Evolutionary conservation across 2,329 filamentous ascomycete genomes (phyloP).

Genomic region (Esteya vermicola): DNA sequence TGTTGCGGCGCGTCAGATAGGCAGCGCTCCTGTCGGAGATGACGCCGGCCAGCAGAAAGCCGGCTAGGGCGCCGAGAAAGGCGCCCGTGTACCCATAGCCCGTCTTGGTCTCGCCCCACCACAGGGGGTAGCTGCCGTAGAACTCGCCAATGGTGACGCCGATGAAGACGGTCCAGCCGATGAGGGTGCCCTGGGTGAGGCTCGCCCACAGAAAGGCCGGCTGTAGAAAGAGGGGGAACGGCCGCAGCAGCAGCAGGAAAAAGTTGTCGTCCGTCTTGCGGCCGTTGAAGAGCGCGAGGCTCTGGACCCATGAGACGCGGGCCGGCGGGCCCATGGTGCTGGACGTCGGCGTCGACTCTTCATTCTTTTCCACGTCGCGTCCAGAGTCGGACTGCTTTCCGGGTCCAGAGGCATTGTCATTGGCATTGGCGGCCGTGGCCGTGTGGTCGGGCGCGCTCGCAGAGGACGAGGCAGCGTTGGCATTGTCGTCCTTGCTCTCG

Average conservation of each 20-base stretch:
- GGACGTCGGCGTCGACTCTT: too few relatives aligned
- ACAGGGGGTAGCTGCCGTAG: slow-evolving; percentile 67
- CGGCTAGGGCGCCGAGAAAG: slow-evolving; percentile 68
- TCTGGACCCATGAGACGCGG: slow-evolving; percentile 47
- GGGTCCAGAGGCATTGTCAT: too few relatives aligned
- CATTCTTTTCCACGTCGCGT: slow-evolving; percentile 8
- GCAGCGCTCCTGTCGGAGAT: slow-evolving; percentile 61
- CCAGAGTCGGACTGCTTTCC: too few relatives aligned
- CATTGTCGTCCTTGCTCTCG: too few relatives aligned
- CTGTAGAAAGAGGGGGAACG: slow-evolving; percentile 70
- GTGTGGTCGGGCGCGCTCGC: too few relatives aligned
- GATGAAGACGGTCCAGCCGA: slow-evolving; percentile 93
- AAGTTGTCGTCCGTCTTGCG: slow-evolving; percentile 69
- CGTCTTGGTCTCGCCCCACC: slow-evolving; percentile 66
- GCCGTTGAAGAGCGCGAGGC: slow-evolving; percentile 61
- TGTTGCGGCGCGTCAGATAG: slow-evolving; percentile 58
- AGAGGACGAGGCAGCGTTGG: too few relatives aligned
- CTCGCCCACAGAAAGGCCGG: slow-evolving; percentile 70
- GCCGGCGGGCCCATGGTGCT: too few relatives aligned
- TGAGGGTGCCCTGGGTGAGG: slow-evolving; percentile 76
- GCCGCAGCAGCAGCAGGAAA: slow-evolving; percentile 49
- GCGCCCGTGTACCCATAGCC: slow-evolving; percentile 82
- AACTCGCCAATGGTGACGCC: slow-evolving; percentile 70
- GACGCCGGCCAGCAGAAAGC: slow-evolving; percentile 61
- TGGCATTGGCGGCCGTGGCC: slow-evolving; percentile 40